Evolutionary conservation across 1,139 yeast genomes (phyloP).

Genomic region (Pichia cactophila): DNA sequence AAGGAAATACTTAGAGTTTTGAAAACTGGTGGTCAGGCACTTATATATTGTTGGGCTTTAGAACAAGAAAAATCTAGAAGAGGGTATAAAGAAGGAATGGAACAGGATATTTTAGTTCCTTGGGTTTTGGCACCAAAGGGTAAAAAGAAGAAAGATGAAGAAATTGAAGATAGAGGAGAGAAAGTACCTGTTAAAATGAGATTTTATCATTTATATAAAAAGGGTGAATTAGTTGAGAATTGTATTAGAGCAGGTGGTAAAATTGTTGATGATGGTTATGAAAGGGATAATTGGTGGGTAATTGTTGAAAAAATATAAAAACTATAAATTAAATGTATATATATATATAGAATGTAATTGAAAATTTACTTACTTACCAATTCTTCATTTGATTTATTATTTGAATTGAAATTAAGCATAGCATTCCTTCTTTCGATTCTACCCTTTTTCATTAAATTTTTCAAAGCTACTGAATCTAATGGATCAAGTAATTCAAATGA

Average conservation of each 20-base stretch:
- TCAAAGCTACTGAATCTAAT: conserved; percentile 83
- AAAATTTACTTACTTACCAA: not conserved
- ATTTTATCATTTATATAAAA: conserved; percentile 75
- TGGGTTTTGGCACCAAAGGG: conserved; percentile 67
- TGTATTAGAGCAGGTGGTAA: conserved; percentile 60
- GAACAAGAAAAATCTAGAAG: conserved; percentile 83
- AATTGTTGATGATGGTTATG: conserved; percentile 72
- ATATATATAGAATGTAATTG: not conserved
- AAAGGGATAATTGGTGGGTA: conserved; percentile 93
- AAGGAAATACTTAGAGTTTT: conserved; percentile 56
- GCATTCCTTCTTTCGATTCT: conserved; percentile 70
- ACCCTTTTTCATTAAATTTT: conserved; percentile 87
- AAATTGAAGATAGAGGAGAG: conserved; percentile 18
- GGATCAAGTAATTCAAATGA: conserved; percentile 92
- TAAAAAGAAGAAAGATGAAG: conserved; percentile 26
- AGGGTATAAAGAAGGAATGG: conserved; percentile 85
- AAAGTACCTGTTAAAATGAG: conserved; percentile 58
- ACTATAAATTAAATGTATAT: not conserved
- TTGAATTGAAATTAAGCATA: conserved; percentile 19
- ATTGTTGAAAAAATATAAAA: conserved; percentile 31
- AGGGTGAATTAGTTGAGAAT: conserved; percentile 75
- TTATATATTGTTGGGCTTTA: conserved; percentile 93
- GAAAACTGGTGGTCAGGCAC: conserved; percentile 53
- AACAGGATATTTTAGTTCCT: conserved; percentile 90
- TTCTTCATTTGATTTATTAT: not conserved